Evolutionary conservation across 257 asterid genomes (phyloP), one percentile per base, ranked within the genome.

Genomic region (Solanum tarijense): DNA sequence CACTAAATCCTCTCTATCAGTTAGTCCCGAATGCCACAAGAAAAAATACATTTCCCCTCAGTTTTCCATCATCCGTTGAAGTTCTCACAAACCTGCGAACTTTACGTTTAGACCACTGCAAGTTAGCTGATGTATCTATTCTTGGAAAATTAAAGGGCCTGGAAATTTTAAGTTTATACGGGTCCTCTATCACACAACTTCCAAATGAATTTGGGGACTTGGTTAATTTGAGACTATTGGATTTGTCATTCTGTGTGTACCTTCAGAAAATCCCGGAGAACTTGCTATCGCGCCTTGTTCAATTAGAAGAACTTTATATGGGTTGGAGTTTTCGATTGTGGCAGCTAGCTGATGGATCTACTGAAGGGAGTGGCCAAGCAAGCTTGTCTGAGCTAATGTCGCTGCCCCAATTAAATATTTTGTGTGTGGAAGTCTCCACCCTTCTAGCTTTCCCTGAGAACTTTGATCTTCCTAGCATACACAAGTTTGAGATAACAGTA

Each of bases 131-230:
- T 27, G 14, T 76, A 78, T 66, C 87, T 18, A 14, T 66, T 71
- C 73, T 86, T 29, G 83, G 73, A 52, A 31, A 46, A n/a, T 35
- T 85, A 41, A 78, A 43, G 31, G 34, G 1, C 83, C 86, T 43
- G 21, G 87, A 88, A 38, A 36, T 85, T 38, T 76, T 88, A 11
- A 88, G 88, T 58, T 68, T 85, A 8, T 88, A 86, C 27, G 46
- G 43, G 12, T 85, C 75, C 35, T 38, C 36, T 2, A 29, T 69
- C 76, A 69, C 20, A 68, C 39, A 69, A 29, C 76, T 69, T 69
- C 76, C 39, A 31, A 12, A 31, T 69, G 76, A 69, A 69, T 29
- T 31, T 29, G n/a, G 76, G 36, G n/a, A 69, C 76, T 69, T 69
- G 21, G 35, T 29, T 69, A 69, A 69, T 29, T 69, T 69, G 76